phyloP scores from a whole-genome alignment of 108 stramenopile species.

The Cyclotella atomus region DNA sequence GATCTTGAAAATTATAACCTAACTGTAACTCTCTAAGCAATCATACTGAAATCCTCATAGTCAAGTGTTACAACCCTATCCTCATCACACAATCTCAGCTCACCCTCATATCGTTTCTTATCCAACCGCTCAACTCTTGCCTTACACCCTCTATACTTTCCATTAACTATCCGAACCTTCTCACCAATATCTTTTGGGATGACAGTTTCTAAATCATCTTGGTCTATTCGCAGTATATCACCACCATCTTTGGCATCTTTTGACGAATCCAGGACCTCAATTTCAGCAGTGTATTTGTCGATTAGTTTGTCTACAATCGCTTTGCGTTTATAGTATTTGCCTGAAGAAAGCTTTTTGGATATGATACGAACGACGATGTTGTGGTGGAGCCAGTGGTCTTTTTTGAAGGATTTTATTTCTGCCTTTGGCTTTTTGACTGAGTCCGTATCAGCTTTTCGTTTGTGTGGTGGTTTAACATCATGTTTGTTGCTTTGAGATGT shows the following conservation, averaged over 20 bases:
- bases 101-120: conserved; percentile 57
- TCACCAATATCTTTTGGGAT: conserved; percentile 68
- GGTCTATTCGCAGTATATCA: conserved; percentile 74
- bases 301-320: conserved; percentile 75
- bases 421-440: conserved; percentile 8
- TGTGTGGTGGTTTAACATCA: conserved; percentile 5
- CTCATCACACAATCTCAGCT: conserved; percentile 54
- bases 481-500: conserved; percentile 1
- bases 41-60: conserved; percentile 62
- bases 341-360: conserved; percentile 70
- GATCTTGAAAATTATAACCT: no score
- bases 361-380: conserved; percentile 85
- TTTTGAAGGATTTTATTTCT: conserved; percentile 16
- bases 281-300: conserved; percentile 68
- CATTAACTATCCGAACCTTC: conserved; percentile 78
- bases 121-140: conserved; percentile 61
- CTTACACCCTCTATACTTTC: conserved; percentile 64
- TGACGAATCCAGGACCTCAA: conserved; percentile 64
- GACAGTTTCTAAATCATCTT: conserved; percentile 90
- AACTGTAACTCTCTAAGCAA: conserved; percentile 27
- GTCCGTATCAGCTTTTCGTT: conserved; percentile 2
- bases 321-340: conserved; percentile 87
- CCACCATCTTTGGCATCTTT: conserved; percentile 46
- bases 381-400: conserved; percentile 77
- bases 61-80: conserved; percentile 47